Conservation (phyloP, 2,329 filamentous ascomycete species). For the Phaeomoniella chlamydospora region DNA sequence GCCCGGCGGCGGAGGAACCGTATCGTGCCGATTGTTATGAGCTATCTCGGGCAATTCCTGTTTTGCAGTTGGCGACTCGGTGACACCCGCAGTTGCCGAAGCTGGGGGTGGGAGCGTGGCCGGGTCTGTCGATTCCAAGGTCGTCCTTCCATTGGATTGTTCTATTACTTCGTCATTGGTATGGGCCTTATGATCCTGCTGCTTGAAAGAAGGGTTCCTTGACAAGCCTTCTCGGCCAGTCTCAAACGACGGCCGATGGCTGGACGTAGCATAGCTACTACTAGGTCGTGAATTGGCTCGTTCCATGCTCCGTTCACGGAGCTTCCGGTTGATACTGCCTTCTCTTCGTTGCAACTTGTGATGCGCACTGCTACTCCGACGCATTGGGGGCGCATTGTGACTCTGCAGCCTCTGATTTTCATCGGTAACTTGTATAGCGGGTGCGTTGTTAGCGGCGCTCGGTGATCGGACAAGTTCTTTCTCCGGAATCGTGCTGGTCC, state of each 20-base stretch:
- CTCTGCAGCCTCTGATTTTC: no score
- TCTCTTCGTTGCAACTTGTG: conserved; percentile 18
- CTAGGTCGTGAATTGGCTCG: not conserved
- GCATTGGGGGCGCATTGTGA: conserved; percentile 2
- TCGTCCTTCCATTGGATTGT: not conserved
- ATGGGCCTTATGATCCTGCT: not conserved
- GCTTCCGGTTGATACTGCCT: conserved; percentile 15
- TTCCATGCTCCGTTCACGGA: conserved; percentile 11
- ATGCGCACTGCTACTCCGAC: not conserved
- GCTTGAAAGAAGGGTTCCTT: not conserved
- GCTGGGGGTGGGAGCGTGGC: conserved; percentile 1
- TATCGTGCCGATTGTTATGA: conserved; percentile 22
- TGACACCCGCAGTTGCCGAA: conserved; percentile 5
- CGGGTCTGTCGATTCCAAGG: not conserved
- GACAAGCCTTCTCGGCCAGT: conserved; percentile 4
- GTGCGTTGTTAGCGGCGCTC: conserved; percentile 27
- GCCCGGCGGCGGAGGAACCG: conserved; percentile 18
- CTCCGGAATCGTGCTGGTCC: not conserved
- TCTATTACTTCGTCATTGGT: not conserved
- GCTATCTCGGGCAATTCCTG: conserved; percentile 18
- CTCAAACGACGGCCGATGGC: conserved; percentile 5
- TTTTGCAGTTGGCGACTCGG: conserved; percentile 14
- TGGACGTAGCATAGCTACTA: conserved; percentile 1
- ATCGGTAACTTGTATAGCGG: conserved; percentile 63
- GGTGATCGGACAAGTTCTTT: not conserved